Percentiles rank a stretch among this genome's conserved stretches.
Conservation (phyloP, 2,329 filamentous ascomycete species). For the Neoscytalidium dimidiatum region DNA sequence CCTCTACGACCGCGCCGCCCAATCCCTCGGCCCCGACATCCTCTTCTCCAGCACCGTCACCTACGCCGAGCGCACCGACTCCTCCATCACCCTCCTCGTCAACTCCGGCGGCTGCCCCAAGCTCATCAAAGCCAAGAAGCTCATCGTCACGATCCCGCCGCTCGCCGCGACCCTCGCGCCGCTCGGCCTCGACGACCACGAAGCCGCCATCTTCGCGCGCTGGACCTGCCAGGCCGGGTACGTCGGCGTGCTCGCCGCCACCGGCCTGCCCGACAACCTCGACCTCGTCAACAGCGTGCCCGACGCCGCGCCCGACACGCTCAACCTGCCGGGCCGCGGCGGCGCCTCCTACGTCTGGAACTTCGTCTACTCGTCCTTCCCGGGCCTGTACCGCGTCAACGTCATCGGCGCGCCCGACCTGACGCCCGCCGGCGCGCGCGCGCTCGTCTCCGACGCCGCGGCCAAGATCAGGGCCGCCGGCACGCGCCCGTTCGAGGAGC, state of each 20-base stretch:
- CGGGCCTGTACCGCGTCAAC: constrained; percentile 24
- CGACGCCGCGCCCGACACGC: constrained; percentile 31
- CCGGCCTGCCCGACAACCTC: constrained; percentile 35
- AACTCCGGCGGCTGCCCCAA: constrained; percentile 24
- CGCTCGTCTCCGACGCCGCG: background rate
- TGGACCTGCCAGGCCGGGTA: constrained; percentile 44
- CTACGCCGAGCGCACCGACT: background rate
- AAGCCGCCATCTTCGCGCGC: constrained; percentile 40
- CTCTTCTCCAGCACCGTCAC: constrained; percentile 21
- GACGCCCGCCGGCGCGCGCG: background rate
- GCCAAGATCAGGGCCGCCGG: background rate
- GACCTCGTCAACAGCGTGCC: constrained; percentile 33
- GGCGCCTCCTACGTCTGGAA: background rate
- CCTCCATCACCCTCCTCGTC: constrained; percentile 20
- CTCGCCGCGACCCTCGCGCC: constrained; percentile 42
- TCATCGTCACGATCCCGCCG: constrained; percentile 48
- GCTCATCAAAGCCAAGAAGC: constrained; percentile 40
- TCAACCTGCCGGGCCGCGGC: constrained; percentile 23
- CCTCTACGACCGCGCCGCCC: constrained; percentile 23
- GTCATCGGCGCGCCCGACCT: constrained; percentile 21
- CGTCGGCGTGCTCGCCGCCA: constrained; percentile 40
- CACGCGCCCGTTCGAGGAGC: background rate
- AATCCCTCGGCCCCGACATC: constrained; percentile 22
- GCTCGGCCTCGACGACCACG: constrained; percentile 49
- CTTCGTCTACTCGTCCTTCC: constrained; percentile 19